Evolutionary conservation across 495 filamentous ascomycete genomes (phyloP).

Genomic region (Ramalina peruviana): DNA sequence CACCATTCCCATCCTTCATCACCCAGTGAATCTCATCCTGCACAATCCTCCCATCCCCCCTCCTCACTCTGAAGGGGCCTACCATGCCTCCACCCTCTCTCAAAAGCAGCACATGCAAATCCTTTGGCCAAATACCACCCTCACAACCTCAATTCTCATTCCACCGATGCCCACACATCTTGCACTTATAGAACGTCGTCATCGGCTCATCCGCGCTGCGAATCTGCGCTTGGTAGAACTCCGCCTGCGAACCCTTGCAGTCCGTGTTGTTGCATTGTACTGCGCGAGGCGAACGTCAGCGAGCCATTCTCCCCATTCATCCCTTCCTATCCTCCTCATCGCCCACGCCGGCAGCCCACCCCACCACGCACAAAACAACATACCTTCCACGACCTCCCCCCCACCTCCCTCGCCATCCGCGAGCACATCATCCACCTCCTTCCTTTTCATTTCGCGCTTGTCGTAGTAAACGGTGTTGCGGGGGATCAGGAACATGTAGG

Average conservation of each 20-base stretch:
- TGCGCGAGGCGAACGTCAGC: constrained; percentile 13
- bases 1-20: neutral
- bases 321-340: too few relatives aligned
- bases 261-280: constrained; percentile 64
- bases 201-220: constrained; percentile 96
- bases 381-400: constrained; percentile 65
- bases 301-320: too few relatives aligned
- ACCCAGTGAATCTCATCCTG: too few relatives aligned
- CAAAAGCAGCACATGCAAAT: neutral
- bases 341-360: too few relatives aligned
- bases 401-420: constrained; percentile 69
- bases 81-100: neutral
- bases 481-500: constrained; percentile 68
- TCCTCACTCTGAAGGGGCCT: too few relatives aligned
- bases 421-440: constrained; percentile 83
- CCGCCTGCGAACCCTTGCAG: constrained; percentile 69
- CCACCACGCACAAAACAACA: too few relatives aligned
- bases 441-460: constrained; percentile 56
- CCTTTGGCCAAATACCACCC: too few relatives aligned
- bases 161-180: constrained; percentile 11
- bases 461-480: constrained; percentile 40
- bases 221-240: constrained; percentile 94
- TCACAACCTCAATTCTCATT: constrained; percentile 14
- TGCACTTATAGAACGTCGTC: constrained; percentile 74
- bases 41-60: too few relatives aligned